These are phyloP conservation scores for Umbelopsis sp. DNA, from an alignment of 371 early-diverging fungal genomes.

Conservation along the genomic window DNA sequence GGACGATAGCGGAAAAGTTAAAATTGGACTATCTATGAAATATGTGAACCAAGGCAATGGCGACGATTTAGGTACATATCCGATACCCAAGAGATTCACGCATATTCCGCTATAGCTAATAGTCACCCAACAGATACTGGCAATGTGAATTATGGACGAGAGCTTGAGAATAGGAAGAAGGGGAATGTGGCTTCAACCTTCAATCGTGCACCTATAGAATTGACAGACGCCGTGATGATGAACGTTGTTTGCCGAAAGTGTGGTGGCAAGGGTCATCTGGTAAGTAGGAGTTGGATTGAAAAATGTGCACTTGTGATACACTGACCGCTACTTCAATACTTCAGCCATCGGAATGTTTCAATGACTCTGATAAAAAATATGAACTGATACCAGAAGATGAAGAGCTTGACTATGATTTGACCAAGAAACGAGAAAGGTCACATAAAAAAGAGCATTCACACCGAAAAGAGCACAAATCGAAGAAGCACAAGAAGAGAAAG, in stretches of 20 bases:
- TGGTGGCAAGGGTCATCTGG: slow-evolving; percentile 20
- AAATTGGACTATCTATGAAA: slow-evolving; percentile 20
- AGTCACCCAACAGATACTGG: slow-evolving; percentile 3
- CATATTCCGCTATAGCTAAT: too few relatives aligned
- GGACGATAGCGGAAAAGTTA: slow-evolving; percentile 19
- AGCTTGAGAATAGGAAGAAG: slow-evolving; percentile 10
- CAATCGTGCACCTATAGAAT: slow-evolving; percentile 13
- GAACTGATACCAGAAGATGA: slow-evolving; percentile 21
- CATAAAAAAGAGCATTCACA: background rate
- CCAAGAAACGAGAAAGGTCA: background rate
- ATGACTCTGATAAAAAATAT: slow-evolving; percentile 9
- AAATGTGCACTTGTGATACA: background rate
- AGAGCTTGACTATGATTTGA: slow-evolving; percentile 12
- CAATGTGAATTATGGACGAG: slow-evolving; percentile 10
- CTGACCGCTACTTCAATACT: background rate
- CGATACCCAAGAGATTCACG: too few relatives aligned
- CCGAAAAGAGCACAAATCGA: slow-evolving; percentile 6
- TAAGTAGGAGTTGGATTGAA: background rate
- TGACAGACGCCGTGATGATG: slow-evolving; percentile 22
- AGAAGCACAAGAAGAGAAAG: slow-evolving; percentile 18
- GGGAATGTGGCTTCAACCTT: slow-evolving; percentile 15
- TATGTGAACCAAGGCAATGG: slow-evolving; percentile 20
- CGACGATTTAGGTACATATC: slow-evolving; percentile 16
- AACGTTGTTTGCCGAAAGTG: slow-evolving; percentile 20
- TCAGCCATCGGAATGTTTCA: slow-evolving; percentile 18